A percentile compares a stretch with the other conserved stretches of the same genome.
phyloP scores from a whole-genome alignment of 768 basidiomycete genomes.

The button mushroom (Agaricus bisporus) region DNA sequence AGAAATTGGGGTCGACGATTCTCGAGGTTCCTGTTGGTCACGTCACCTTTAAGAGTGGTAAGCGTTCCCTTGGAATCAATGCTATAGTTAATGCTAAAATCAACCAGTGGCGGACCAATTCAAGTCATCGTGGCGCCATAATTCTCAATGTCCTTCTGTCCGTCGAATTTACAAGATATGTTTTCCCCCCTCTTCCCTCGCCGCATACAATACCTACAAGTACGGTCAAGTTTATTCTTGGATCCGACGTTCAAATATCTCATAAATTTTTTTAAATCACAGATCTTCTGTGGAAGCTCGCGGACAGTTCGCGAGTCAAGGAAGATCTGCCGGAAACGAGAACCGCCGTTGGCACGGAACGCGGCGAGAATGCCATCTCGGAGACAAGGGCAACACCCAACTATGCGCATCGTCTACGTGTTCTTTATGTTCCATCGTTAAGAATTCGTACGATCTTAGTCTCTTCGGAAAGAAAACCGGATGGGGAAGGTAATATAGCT shows the following conservation, averaged over 20 bases:
- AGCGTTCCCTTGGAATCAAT: conserved; percentile 14
- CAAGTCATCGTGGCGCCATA: conserved; percentile 63
- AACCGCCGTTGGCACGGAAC: conserved; percentile 77
- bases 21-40: conserved; percentile 56
- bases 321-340: conserved; percentile 61
- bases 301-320: conserved; percentile 49
- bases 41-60: conserved; percentile 62
- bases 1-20: conserved; percentile 47
- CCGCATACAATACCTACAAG: conserved; percentile 59
- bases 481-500: conserved; percentile 53
- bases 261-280: not conserved
- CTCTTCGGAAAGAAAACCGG: conserved; percentile 66
- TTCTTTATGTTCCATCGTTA: conserved; percentile 58
- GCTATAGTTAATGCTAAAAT: not conserved
- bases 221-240: conserved; percentile 20
- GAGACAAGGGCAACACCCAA: conserved; percentile 51
- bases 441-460: conserved; percentile 56
- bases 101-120: conserved; percentile 56
- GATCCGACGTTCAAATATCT: not conserved
- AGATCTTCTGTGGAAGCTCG: conserved; percentile 53
- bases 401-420: conserved; percentile 54
- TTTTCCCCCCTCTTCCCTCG: conserved; percentile 38
- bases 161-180: conserved; percentile 61
- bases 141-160: conserved; percentile 49
- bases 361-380: conserved; percentile 54